Conservation (phyloP, 306 rosid genomes). For the Quercus mongolica region DNA sequence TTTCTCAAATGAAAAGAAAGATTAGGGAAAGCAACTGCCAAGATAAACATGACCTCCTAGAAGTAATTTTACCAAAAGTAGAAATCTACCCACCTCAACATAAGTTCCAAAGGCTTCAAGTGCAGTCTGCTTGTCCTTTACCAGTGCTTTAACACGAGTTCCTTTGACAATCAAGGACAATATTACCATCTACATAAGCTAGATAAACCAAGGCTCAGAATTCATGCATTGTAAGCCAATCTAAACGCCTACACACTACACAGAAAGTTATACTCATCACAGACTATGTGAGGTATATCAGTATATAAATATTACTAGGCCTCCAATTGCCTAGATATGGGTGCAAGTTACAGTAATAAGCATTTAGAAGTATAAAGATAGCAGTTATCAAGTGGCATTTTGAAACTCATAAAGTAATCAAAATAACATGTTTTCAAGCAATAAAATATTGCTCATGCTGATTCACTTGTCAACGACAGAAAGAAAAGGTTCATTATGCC, state of each 20-base stretch:
- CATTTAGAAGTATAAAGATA: not conserved
- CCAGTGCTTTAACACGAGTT: constrained; percentile 72
- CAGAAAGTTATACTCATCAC: not conserved
- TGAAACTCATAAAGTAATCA: not conserved
- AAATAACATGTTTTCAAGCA: not conserved
- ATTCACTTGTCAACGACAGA: not conserved
- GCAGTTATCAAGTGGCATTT: not conserved
- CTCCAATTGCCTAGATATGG: too few relatives aligned
- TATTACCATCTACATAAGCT: constrained; percentile 81
- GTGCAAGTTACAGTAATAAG: not conserved
- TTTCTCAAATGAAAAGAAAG: not conserved
- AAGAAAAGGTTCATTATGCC: not conserved
- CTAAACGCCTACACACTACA: constrained; percentile 6
- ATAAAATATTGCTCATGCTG: not conserved
- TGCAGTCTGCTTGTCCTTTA: constrained; percentile 80
- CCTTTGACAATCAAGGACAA: constrained; percentile 80
- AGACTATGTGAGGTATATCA: not conserved
- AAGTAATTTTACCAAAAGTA: constrained; percentile 12
- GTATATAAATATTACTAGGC: too few relatives aligned
- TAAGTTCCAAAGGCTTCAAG: constrained; percentile 93
- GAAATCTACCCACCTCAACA: constrained; percentile 64
- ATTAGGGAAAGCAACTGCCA: not conserved
- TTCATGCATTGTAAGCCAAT: constrained; percentile 19
- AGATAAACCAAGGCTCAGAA: constrained; percentile 31
- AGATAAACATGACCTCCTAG: not conserved